Conservation (phyloP, 257 asterid species). For the Verbena officinalis region DNA sequence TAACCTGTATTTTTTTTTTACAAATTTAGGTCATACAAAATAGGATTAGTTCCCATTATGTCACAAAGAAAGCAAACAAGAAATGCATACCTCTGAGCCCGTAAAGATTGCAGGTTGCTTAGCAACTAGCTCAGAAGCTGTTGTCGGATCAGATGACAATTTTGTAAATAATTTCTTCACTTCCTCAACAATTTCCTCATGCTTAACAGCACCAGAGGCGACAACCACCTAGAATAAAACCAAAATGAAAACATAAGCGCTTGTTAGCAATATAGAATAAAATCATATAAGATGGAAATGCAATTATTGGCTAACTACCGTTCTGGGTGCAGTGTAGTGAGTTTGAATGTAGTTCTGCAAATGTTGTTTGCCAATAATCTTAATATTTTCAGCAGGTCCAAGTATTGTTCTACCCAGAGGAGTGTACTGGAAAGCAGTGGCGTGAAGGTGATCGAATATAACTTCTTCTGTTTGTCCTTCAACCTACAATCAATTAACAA, state of each 20-base stretch:
- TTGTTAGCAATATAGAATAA: slow-evolving; percentile 14
- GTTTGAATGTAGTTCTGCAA: slow-evolving; percentile 66
- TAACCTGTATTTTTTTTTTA: slow-evolving; percentile 54
- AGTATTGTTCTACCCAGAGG: slow-evolving; percentile 89
- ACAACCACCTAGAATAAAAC: slow-evolving; percentile 60
- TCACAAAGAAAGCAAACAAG: slow-evolving; percentile 22
- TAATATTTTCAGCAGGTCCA: slow-evolving; percentile 83
- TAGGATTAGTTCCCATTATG: slow-evolving; percentile 7
- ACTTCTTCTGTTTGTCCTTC: slow-evolving; percentile 91
- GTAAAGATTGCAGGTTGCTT: slow-evolving; percentile 79
- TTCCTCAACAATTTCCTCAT: slow-evolving; percentile 77
- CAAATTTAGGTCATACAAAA: slow-evolving; percentile 11
- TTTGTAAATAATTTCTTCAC: slow-evolving; percentile 70
- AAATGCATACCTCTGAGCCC: slow-evolving; percentile 78
- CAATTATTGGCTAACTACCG: slow-evolving; percentile 44
- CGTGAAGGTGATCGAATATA: slow-evolving; percentile 89
- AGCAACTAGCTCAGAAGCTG: slow-evolving; percentile 66
- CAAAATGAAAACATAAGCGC: slow-evolving; percentile 14
- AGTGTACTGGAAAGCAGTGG: slow-evolving; percentile 90
- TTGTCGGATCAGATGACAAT: slow-evolving; percentile 59
- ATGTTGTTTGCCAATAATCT: slow-evolving; percentile 57
- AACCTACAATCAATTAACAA: slow-evolving; percentile 48
- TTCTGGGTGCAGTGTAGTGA: slow-evolving; percentile 85
- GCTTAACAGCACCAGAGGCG: slow-evolving; percentile 84
- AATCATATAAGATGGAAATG: slow-evolving; percentile 17